A percentile compares a stretch with the other conserved stretches of the same genome.
Conservation (phyloP, 75 land plant genomes). For the Chamaecyparis obtusa region DNA sequence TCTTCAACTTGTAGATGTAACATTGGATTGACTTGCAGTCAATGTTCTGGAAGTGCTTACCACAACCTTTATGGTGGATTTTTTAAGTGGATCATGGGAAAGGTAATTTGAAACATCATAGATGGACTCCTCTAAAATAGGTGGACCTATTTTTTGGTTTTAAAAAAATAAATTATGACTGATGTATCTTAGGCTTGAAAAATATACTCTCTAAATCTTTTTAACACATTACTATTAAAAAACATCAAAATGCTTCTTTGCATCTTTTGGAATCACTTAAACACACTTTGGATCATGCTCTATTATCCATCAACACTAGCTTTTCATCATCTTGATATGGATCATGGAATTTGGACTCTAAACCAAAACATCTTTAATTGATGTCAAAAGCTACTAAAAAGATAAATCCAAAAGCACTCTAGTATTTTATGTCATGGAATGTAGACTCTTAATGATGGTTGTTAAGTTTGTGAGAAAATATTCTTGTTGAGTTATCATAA, state of each 20-base stretch:
- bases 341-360: no score
- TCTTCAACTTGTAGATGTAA: not conserved
- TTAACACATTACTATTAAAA: not conserved
- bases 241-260: no score
- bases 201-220: not conserved
- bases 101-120: constrained; percentile 39
- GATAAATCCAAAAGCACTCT: no score
- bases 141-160: constrained; percentile 12
- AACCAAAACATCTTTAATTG: no score
- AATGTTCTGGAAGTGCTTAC: constrained; percentile 99
- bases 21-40: constrained; percentile 38
- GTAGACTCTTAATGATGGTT: not conserved
- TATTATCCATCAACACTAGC: no score
- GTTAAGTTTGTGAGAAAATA: not conserved
- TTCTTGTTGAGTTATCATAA: not conserved
- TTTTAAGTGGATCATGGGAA: constrained; percentile 98
- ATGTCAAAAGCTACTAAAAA: no score
- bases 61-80: constrained; percentile 96
- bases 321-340: no score
- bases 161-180: not conserved
- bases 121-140: not conserved
- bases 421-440: no score
- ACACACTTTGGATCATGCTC: no score
- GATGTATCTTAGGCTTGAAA: not conserved
- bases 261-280: no score